phyloP scores from a whole-genome alignment of 2,329 filamentous ascomycete species.

The Paecilomyces variotii region DNA sequence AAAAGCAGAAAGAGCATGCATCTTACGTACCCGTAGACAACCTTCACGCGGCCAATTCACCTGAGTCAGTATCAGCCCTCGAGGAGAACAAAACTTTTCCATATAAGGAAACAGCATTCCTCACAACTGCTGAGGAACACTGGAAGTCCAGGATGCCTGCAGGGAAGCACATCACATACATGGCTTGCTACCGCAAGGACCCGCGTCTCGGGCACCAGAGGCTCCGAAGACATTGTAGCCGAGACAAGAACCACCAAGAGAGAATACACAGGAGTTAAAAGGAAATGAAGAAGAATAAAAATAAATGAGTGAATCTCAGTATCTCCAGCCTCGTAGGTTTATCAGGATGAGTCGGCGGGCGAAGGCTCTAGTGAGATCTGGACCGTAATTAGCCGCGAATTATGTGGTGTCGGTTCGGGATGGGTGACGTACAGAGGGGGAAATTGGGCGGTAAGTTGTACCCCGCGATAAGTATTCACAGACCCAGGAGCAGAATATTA shows the following conservation, averaged over 20 bases:
- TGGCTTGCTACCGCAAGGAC: slow-evolving; percentile 90
- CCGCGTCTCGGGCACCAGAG: slow-evolving; percentile 50
- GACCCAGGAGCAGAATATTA: not conserved
- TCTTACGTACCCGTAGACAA: slow-evolving; percentile 34
- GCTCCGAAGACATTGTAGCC: slow-evolving; percentile 25
- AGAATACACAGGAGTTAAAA: not conserved
- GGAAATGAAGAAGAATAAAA: not conserved
- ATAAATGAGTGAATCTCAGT: not conserved
- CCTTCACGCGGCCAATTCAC: slow-evolving; percentile 38
- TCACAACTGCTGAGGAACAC: not conserved
- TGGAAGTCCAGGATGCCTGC: not conserved
- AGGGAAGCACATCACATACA: slow-evolving; percentile 52
- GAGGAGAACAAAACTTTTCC: slow-evolving; percentile 9
- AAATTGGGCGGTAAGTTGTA: not conserved
- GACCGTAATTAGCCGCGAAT: not conserved
- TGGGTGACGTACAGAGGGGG: not conserved
- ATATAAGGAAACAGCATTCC: not conserved
- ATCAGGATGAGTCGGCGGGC: not conserved
- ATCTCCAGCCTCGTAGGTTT: not conserved
- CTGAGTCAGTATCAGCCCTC: slow-evolving; percentile 4
- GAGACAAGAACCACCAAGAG: not conserved
- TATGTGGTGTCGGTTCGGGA: not conserved
- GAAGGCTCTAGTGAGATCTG: not conserved
- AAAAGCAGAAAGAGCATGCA: not conserved
- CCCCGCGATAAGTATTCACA: not conserved